Percentiles rank a stretch among this genome's conserved stretches.
These are phyloP conservation scores for Penicillium coffeae DNA, from an alignment of 495 filamentous ascomycete genomes.

Conservation along the genomic window DNA sequence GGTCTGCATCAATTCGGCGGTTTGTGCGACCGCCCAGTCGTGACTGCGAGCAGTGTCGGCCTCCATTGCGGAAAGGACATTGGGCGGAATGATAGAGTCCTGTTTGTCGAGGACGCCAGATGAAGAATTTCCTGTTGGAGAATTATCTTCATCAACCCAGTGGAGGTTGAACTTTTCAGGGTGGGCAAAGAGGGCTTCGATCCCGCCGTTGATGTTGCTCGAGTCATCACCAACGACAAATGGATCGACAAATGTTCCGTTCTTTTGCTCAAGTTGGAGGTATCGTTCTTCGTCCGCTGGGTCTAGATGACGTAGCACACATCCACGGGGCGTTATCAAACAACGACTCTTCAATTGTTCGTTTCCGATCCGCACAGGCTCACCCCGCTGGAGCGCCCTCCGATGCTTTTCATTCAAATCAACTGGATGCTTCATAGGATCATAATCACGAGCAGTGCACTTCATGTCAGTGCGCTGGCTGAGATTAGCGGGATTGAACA, in stretches of 20 bases:
- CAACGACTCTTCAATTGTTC: slow-evolving; percentile 41
- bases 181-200: slow-evolving; percentile 41
- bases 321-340: slow-evolving; percentile 74
- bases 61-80: slow-evolving; percentile 43
- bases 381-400: slow-evolving; percentile 38
- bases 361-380: slow-evolving; percentile 34
- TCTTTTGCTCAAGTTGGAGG: slow-evolving; percentile 64
- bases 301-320: slow-evolving; percentile 71
- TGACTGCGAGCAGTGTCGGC: slow-evolving; percentile 41
- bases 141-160: slow-evolving; percentile 36
- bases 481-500: slow-evolving; percentile 54
- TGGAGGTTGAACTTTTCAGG: slow-evolving; percentile 43
- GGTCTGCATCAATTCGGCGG: slow-evolving; percentile 40
- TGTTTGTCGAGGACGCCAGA: slow-evolving; percentile 17
- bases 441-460: slow-evolving; percentile 43
- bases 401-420: slow-evolving; percentile 39
- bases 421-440: slow-evolving; percentile 32
- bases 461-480: slow-evolving; percentile 51
- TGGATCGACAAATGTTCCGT: slow-evolving; percentile 33
- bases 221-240: slow-evolving; percentile 36
- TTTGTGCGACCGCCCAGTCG: slow-evolving; percentile 43
- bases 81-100: slow-evolving; percentile 32
- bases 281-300: slow-evolving; percentile 74
- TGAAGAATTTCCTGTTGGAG: slow-evolving; percentile 23
- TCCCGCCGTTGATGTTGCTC: slow-evolving; percentile 39